Conservation (phyloP, 73 alveolate species). For the Paramecium caudatum region DNA sequence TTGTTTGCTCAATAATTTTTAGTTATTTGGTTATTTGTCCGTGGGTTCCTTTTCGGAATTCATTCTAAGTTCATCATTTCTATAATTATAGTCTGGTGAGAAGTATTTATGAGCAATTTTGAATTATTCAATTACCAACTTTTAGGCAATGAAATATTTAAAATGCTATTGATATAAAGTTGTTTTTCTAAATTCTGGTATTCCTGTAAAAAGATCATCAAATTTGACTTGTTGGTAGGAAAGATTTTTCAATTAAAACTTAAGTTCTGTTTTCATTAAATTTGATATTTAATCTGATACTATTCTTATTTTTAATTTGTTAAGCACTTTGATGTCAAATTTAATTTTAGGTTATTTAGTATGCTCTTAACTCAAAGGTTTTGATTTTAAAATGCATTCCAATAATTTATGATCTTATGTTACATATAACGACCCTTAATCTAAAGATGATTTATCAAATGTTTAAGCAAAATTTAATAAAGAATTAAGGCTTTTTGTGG, state of each 20-base stretch:
- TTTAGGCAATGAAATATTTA: neutral
- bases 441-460: neutral
- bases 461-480: slow-evolving; percentile 27
- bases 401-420: slow-evolving; percentile 37
- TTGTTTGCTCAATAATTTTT: too few relatives aligned
- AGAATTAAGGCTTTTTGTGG: slow-evolving; percentile 24
- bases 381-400: slow-evolving; percentile 55
- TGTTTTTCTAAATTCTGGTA: neutral
- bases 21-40: neutral
- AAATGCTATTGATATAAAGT: neutral
- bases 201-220: neutral
- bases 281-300: slow-evolving; percentile 51
- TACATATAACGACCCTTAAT: slow-evolving; percentile 2
- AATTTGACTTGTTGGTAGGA: neutral
- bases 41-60: neutral
- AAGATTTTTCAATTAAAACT: neutral
- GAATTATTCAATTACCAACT: neutral
- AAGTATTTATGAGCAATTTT: slow-evolving; percentile 1
- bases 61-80: neutral
- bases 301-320: neutral
- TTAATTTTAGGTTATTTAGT: neutral
- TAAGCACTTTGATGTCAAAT: neutral
- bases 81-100: neutral
- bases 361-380: slow-evolving; percentile 11
- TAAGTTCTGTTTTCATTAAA: slow-evolving; percentile 4